A percentile compares a stretch with the other conserved stretches of the same genome.
phyloP scores from a whole-genome alignment of 768 basidiomycete genomes.

The Agaricus sinodeliciosus region DNA sequence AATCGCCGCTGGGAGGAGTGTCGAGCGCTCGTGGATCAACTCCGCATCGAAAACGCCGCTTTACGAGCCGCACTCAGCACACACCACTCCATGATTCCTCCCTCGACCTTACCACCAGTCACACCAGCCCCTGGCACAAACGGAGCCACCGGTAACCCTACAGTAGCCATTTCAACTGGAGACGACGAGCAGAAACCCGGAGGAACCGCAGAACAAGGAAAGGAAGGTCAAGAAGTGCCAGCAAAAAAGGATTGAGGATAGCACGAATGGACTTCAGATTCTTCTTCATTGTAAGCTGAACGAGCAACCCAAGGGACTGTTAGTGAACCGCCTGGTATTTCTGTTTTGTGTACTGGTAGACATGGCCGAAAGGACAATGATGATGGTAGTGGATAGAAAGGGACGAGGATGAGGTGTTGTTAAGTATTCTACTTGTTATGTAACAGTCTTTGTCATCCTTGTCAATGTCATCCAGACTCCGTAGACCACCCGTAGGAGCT shows the following conservation, averaged over 20 bases:
- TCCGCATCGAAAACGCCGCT: conserved; percentile 78
- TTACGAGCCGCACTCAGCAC: conserved; percentile 64
- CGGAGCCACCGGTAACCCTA: not conserved
- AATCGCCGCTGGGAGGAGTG: conserved; percentile 89
- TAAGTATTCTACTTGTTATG: conserved; percentile 23
- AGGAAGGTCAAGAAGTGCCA: conserved; percentile 20
- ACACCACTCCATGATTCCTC: conserved; percentile 32
- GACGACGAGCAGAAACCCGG: conserved; percentile 24
- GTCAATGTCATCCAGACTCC: not conserved
- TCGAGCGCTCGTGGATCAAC: conserved; percentile 81
- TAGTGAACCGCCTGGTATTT: not conserved
- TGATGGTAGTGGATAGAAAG: conserved; percentile 20
- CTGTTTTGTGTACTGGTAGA: conserved; percentile 5
- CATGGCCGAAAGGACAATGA: conserved; percentile 4
- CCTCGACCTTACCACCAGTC: conserved; percentile 11
- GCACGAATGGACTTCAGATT: not conserved
- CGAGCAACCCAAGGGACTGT: not conserved
- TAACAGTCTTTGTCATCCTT: conserved; percentile 35
- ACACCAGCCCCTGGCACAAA: conserved; percentile 4
- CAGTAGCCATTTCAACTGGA: not conserved
- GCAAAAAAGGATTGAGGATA: conserved; percentile 11
- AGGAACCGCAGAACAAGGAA: conserved; percentile 20
- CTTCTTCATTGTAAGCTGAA: not conserved
- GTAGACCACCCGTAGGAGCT: no score
- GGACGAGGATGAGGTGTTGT: conserved; percentile 19